Base-by-base conservation (phyloP, 1,139 yeast genomes). In the Taiozyma onychis region DNA sequence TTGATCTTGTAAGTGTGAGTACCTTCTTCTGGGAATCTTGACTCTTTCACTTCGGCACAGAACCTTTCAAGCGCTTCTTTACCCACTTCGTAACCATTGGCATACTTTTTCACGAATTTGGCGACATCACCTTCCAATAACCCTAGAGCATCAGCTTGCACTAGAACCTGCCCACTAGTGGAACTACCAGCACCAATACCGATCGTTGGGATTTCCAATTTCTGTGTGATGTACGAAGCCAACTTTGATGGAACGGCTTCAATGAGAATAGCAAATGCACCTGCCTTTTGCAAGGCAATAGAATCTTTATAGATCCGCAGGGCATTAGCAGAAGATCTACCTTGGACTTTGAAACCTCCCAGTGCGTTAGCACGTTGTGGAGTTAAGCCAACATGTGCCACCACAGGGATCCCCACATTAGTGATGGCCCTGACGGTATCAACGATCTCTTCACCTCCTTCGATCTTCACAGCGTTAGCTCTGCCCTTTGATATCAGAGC, bases 121-220 rank as follows among this genome's bases (percentile, higher is more conserved):
- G 96, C 90, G 18, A 68, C 62, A 44, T 73, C 77, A 1, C 71
- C 70, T 24, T 83, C 81, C 47, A 80, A 77, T 86, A 84, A 79
- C 0, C 97, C 97, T 43, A 93, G 71, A 71, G 88, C 64, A 64
- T 93, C 99, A 2, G 90, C 80, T 64, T 87, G 83, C 0, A 93
- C 99, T 46, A 93, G 74, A 1, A 93, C 97, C 66, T 93, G 98
- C 0, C 97, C 98, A 37, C 89, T 81, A 16, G 93, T 85, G 13
- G 69, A 70, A 21, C 84, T 81, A 0, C 99, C 98, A 0, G 98
- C 97, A 7, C 99, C 99, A 48, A 93, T 93, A 7, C 99, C 98
- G 56, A 93, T 90, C 1, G 95, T 88, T 0, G 99, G 98, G 1
- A 91, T 73, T 0, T 66, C 52, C 32, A 90, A 66, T 30, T 72